Conservation (phyloP, 2,329 filamentous ascomycete species). For the Ascocoryne sarcoides region DNA sequence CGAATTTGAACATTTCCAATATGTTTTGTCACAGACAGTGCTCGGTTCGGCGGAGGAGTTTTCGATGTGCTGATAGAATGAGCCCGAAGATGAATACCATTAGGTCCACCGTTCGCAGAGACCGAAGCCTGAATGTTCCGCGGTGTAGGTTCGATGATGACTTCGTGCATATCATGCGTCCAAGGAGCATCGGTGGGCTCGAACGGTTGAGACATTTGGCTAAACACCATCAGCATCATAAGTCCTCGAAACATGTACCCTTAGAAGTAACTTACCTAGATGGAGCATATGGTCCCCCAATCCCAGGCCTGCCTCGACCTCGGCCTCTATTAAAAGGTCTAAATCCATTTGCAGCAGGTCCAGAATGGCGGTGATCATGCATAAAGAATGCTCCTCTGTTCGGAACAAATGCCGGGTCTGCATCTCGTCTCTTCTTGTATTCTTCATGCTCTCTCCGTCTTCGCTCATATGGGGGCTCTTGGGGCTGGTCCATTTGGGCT, state of each 20-base stretch:
- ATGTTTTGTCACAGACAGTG: slow-evolving; percentile 73
- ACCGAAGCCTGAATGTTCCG: slow-evolving; percentile 15
- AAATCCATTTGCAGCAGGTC: slow-evolving; percentile 70
- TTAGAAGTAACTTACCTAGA: slow-evolving; percentile 47
- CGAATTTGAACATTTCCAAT: slow-evolving; percentile 80
- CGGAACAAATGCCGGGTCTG: slow-evolving; percentile 87
- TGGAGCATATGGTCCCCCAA: slow-evolving; percentile 49
- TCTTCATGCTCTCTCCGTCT: slow-evolving; percentile 83
- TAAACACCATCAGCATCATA: slow-evolving; percentile 23
- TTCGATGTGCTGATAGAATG: slow-evolving; percentile 36
- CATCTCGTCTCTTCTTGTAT: slow-evolving; percentile 78
- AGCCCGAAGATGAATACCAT: slow-evolving; percentile 18
- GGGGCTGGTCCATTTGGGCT: slow-evolving; percentile 33
- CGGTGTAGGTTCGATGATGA: slow-evolving; percentile 38
- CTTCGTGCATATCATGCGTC: slow-evolving; percentile 92
- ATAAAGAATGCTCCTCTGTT: slow-evolving; percentile 95
- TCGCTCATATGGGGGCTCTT: slow-evolving; percentile 56
- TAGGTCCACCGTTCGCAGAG: slow-evolving; percentile 33
- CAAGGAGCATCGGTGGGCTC: slow-evolving; percentile 67
- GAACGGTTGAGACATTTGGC: slow-evolving; percentile 38
- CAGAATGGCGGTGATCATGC: slow-evolving; percentile 81
- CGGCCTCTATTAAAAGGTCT: slow-evolving; percentile 59
- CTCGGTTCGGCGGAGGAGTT: slow-evolving; percentile 59
- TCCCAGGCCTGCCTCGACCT: slow-evolving; percentile 49
- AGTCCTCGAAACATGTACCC: background rate